Percentiles rank a stretch among this genome's conserved stretches.
These are phyloP conservation scores for Oropetium thomaeum DNA, from an alignment of 176 grass and related monocot species.

Conservation along the genomic window DNA sequence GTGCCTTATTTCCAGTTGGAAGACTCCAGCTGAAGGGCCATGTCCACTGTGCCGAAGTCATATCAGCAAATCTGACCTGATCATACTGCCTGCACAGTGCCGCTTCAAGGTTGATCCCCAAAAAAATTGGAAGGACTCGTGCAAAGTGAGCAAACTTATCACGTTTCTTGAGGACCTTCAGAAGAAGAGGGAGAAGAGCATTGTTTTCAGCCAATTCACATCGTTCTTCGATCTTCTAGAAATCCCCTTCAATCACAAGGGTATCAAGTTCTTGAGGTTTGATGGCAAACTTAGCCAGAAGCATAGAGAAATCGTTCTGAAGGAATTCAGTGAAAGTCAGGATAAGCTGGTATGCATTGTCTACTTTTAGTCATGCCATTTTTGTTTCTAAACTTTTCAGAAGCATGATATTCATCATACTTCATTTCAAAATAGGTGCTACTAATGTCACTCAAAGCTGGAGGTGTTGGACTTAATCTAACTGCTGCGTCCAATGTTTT, in stretches of 20 bases:
- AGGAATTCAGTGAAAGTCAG: constrained; percentile 69
- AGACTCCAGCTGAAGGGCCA: constrained; percentile 39
- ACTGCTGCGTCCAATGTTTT: constrained; percentile 94
- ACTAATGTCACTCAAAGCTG: constrained; percentile 79
- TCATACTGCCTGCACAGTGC: constrained; percentile 57
- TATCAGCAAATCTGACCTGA: constrained; percentile 55
- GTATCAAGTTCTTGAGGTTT: constrained; percentile 73
- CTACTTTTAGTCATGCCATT: neutral
- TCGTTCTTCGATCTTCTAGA: constrained; percentile 86
- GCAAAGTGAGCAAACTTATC: constrained; percentile 68
- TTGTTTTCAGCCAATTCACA: constrained; percentile 94
- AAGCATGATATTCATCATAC: constrained; percentile 8
- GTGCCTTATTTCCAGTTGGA: constrained; percentile 80
- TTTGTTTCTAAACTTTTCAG: neutral
- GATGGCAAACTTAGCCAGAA: constrained; percentile 79
- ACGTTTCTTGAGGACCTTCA: constrained; percentile 43
- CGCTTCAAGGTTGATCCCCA: constrained; percentile 61
- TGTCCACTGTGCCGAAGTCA: constrained; percentile 68
- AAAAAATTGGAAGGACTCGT: constrained; percentile 89
- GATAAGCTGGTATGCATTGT: constrained; percentile 56
- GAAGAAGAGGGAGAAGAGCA: constrained; percentile 78
- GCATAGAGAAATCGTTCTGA: constrained; percentile 63
- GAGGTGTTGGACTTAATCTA: constrained; percentile 84
- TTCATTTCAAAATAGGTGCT: constrained; percentile 59
- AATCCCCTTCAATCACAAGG: constrained; percentile 55